Evolutionary conservation across 2,329 filamentous ascomycete species (phyloP), one percentile per base, ranked within the genome.

Genomic region (Ophiosphaerella narmari): DNA sequence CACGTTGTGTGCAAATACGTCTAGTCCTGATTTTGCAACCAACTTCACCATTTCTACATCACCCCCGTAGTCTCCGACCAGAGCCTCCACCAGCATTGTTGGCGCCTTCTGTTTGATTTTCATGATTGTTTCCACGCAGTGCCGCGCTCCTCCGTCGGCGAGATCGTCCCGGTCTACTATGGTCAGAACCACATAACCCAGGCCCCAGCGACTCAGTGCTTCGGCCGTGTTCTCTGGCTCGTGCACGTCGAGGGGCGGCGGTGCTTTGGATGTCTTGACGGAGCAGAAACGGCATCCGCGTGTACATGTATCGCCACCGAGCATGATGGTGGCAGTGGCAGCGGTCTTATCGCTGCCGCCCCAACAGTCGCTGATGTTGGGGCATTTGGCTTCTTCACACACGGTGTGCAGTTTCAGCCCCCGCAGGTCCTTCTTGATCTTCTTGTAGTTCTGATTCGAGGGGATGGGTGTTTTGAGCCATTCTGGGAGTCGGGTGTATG

Each of bases 301-400:
- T 14, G 94, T 99, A 76, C 94, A 99, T 7, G 93, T 97, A 74
- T 99, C 94, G 58, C 94, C 94, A 92, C 97, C 97, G 40, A 99
- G 79, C 94, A 99, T 99, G 75, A 99, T 97, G 9, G 94, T 99
- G 2, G 94, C 94, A 29, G 94, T 99, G 4, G 94, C 94, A 23
- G 91, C 88, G 59, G 86, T 87, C 78, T 96, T 96, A 73, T 88
- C 85, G 69, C 82, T 86, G 31, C 94, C 94, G 54, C 94, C 94
- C 94, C 94, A 99, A 79, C 94, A 99, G 73, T 97, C 93, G 57
- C 89, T 91, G 54, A 99, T 96, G 75, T 99, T 99, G 54, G 94
- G 94, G 75, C 94, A 99, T 59, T 91, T 86, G 1, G 94, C 94
- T 78, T 99, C 94, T 77, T 99, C 94, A 75, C 94, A 99, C 13